Percentiles rank a stretch among this genome's conserved stretches.
phyloP scores from a whole-genome alignment of 2,329 filamentous ascomycete genomes.

The Delphinella strobiligena region DNA sequence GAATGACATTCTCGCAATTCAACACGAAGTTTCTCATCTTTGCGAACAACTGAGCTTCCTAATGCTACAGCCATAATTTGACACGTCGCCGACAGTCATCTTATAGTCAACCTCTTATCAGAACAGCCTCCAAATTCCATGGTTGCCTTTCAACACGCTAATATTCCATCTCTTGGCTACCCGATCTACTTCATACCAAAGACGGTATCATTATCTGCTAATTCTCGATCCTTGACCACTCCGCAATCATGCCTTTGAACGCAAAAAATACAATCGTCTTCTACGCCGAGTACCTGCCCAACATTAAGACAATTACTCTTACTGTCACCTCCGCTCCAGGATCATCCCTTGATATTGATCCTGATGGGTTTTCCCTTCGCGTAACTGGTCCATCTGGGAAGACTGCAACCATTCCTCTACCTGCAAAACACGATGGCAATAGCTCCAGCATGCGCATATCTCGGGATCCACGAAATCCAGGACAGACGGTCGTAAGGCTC shows the following conservation, averaged over 20 bases:
- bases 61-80: no score
- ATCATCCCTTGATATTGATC: constrained; percentile 29
- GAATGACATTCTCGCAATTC: no score
- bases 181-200: no score
- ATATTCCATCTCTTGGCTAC: no score
- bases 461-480: constrained; percentile 17
- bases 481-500: constrained; percentile 1
- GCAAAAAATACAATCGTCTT: constrained; percentile 26
- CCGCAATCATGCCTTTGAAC: neutral
- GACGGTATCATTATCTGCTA: no score
- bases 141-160: no score
- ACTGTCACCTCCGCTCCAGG: constrained; percentile 39
- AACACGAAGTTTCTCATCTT: no score
- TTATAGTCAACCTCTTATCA: no score
- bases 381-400: constrained; percentile 29
- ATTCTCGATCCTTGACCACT: no score
- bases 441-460: constrained; percentile 21
- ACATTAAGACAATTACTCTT: constrained; percentile 48
- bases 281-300: constrained; percentile 48
- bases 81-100: no score
- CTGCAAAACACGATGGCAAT: neutral
- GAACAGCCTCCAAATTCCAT: no score
- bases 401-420: neutral
- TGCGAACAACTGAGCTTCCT: no score
- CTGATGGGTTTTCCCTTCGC: constrained; percentile 31